Evolutionary conservation across 164 flowering plant genomes (phyloP), one percentile per base, ranked within the genome.

Genomic region (Tetrastigma voinierianum): DNA sequence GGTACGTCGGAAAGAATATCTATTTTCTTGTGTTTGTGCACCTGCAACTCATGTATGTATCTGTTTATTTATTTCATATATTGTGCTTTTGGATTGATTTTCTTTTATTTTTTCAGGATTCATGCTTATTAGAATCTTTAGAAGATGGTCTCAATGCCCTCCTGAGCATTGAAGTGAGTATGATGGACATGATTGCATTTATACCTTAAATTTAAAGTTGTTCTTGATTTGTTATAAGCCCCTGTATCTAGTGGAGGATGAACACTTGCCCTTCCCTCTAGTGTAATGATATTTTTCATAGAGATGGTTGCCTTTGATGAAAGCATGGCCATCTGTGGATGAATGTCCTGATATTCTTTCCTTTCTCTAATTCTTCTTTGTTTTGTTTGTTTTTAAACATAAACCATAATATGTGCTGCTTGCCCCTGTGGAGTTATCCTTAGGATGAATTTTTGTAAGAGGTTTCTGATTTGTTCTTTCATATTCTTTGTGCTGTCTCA

Each of bases 91-190:
- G 2, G 19, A 23, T 17, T 51, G 40, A 32, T 32, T 32, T 32
- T n/a, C n/a, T n/a, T 32, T 8, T 10, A 40, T 51, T 13, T 67
- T 73, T 75, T 32, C 80, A 95, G 99, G 99, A 96, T 85, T 84
- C 86, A 12, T 71, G 68, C 61, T 79, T 88, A 66, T 78, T 96
- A 76, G 88, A 83, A 62, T 72, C 95, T 51, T 73, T 96, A 80
- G 98, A 87, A 71, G 98, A 96, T 85, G 99, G 99, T 20, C 84
- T 96, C 24, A 90, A 91, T 75, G 96, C 99, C 51, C 83, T 96
- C 25, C 77, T 96, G 72, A 87, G 75, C 68, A 91, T 90, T 71
- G 99, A 96, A 86, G 99, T 93, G 82, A 81, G 99, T 78, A 23
- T 60, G 24, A 9, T 57, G 13, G 18, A 44, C 11, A 19, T 51